Conservation (phyloP, 2,329 filamentous ascomycete species). For the Chaetomium globosum region DNA sequence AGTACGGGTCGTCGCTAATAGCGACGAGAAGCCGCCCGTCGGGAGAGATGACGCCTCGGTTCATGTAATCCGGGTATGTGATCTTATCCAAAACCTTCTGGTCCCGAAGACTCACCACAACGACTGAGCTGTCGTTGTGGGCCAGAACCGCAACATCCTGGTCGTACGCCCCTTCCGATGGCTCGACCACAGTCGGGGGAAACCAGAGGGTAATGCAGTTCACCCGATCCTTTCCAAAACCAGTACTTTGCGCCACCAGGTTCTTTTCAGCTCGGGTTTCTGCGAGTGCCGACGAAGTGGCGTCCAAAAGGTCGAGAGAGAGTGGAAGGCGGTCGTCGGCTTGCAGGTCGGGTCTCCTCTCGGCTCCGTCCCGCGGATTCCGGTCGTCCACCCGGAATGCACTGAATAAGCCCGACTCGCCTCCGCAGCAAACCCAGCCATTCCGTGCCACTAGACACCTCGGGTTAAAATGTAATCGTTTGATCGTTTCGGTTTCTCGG, state of each 20-base stretch:
- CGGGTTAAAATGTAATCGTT: constrained; percentile 70
- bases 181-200: constrained; percentile 46
- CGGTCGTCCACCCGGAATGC: constrained; percentile 66
- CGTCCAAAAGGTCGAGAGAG: constrained; percentile 36
- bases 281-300: constrained; percentile 42
- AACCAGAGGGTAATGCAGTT: constrained; percentile 69
- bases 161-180: constrained; percentile 48
- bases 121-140: constrained; percentile 91
- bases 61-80: constrained; percentile 81
- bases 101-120: constrained; percentile 74
- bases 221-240: constrained; percentile 62
- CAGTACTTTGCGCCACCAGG: constrained; percentile 54
- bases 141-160: constrained; percentile 70
- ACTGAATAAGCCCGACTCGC: constrained; percentile 83
- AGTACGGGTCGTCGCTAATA: constrained; percentile 82
- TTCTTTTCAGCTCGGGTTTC: constrained; percentile 50
- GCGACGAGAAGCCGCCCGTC: constrained; percentile 79
- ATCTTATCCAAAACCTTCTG: constrained; percentile 68
- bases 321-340: constrained; percentile 38
- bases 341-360: constrained; percentile 38
- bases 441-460: constrained; percentile 83
- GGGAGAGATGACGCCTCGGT: constrained; percentile 90
- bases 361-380: constrained; percentile 28
- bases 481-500: constrained; percentile 73
- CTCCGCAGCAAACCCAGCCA: constrained; percentile 89